phyloP scores from a whole-genome alignment of 2,329 filamentous ascomycete genomes.

The Beauveria varroae region DNA sequence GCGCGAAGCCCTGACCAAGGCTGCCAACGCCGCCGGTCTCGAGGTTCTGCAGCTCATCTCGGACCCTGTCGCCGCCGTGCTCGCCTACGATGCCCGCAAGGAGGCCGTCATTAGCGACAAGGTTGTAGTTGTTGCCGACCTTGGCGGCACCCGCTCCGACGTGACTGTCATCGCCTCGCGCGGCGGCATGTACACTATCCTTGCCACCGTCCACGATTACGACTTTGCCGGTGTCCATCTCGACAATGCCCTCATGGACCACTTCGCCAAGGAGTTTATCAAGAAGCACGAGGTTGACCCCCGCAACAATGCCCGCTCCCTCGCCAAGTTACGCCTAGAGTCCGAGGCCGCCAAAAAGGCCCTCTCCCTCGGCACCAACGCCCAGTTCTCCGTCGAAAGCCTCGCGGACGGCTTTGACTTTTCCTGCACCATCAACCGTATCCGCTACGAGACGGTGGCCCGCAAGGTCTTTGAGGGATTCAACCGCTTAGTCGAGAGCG shows the following conservation, averaged over 20 bases:
- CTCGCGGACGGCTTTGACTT: constrained; percentile 87
- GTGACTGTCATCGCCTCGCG: constrained; percentile 84
- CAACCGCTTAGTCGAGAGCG: constrained; percentile 74
- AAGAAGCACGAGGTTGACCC: constrained; percentile 95
- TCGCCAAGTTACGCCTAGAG: constrained; percentile 91
- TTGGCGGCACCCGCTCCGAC: constrained; percentile 89
- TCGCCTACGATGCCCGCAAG: constrained; percentile 84
- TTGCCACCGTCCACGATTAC: constrained; percentile 92
- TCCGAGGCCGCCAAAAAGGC: constrained; percentile 88
- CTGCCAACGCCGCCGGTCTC: constrained; percentile 72
- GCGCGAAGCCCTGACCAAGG: constrained; percentile 68
- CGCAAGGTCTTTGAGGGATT: constrained; percentile 85
- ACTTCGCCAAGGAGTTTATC: constrained; percentile 97
- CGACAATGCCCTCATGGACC: constrained; percentile 86
- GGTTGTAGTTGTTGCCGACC: constrained; percentile 81
- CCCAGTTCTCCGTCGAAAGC: constrained; percentile 88
- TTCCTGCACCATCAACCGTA: constrained; percentile 82
- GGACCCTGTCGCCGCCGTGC: constrained; percentile 80
- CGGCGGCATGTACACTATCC: constrained; percentile 91
- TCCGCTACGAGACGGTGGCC: constrained; percentile 83
- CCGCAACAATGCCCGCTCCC: constrained; percentile 66
- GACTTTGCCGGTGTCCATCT: constrained; percentile 81
- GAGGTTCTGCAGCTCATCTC: constrained; percentile 90
- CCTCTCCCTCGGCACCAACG: constrained; percentile 79
- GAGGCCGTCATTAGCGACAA: constrained; percentile 74